A percentile compares a stretch with the other conserved stretches of the same genome.
These are phyloP conservation scores for Alternaria triticimaculans DNA, from an alignment of 2,329 filamentous ascomycete genomes.

Conservation along the genomic window DNA sequence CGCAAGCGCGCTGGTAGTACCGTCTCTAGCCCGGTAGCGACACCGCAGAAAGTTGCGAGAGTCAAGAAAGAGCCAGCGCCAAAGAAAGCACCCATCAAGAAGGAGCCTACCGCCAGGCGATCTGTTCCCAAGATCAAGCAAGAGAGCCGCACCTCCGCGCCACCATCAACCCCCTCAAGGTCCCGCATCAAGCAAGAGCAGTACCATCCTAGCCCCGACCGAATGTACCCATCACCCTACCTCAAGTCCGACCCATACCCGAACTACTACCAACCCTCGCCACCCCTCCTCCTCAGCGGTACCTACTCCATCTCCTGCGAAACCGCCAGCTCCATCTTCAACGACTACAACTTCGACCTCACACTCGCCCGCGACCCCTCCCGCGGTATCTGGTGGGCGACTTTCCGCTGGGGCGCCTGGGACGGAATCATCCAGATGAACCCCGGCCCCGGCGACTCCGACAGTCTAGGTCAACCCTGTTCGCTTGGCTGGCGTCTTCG, in stretches of 20 bases:
- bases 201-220: background rate
- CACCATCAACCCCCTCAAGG: slow-evolving; percentile 11
- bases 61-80: slow-evolving; percentile 7
- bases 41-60: slow-evolving; percentile 5
- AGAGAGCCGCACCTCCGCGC: background rate
- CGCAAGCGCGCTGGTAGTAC: slow-evolving; percentile 3
- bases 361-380: slow-evolving; percentile 27
- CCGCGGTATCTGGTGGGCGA: slow-evolving; percentile 55
- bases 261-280: background rate
- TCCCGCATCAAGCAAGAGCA: slow-evolving; percentile 14
- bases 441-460: slow-evolving; percentile 19
- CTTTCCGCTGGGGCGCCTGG: slow-evolving; percentile 54
- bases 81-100: background rate
- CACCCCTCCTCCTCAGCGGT: slow-evolving; percentile 50
- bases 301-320: slow-evolving; percentile 50
- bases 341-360: slow-evolving; percentile 47
- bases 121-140: background rate
- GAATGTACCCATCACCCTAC: background rate
- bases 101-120: background rate
- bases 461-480: slow-evolving; percentile 3
- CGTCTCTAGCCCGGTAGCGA: background rate
- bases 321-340: slow-evolving; percentile 16
- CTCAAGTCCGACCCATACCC: slow-evolving; percentile 8
- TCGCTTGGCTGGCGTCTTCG: slow-evolving; percentile 42
- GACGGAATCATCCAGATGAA: slow-evolving; percentile 53